Conservation (phyloP, 148 eudicot species). For the Vaccinium myrtillus region DNA sequence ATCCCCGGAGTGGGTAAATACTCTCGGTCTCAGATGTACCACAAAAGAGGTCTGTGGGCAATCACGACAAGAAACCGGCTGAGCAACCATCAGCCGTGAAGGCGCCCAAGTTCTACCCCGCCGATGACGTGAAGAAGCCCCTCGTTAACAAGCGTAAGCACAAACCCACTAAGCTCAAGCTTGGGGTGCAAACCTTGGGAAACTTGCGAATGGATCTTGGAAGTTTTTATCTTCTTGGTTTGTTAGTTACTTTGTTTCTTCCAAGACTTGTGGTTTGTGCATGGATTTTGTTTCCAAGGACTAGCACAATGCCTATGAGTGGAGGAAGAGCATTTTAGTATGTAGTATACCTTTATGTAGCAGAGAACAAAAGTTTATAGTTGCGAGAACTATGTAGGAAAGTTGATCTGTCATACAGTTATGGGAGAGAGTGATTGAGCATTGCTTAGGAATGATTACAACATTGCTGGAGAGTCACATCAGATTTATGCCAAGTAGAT, state of each 20-base stretch:
- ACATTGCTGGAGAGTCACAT: neutral
- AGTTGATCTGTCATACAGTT: neutral
- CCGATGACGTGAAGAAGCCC: slow-evolving; percentile 83
- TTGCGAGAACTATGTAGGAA: neutral
- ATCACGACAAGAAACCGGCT: slow-evolving; percentile 51
- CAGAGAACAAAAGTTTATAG: neutral
- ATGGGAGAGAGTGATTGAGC: neutral
- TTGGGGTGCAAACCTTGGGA: neutral
- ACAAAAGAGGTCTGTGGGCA: slow-evolving; percentile 87
- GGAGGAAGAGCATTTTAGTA: too few relatives aligned
- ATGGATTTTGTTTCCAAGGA: neutral
- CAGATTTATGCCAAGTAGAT: neutral
- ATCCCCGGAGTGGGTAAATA: slow-evolving; percentile 63
- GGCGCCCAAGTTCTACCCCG: slow-evolving; percentile 71
- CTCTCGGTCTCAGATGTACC: slow-evolving; percentile 74
- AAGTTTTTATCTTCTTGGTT: neutral
- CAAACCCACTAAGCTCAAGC: slow-evolving; percentile 58
- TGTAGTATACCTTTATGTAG: too few relatives aligned
- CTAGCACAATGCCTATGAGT: neutral
- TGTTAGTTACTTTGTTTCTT: neutral
- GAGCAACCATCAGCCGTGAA: slow-evolving; percentile 31
- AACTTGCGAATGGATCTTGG: neutral
- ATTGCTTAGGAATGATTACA: neutral
- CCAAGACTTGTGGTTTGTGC: neutral
- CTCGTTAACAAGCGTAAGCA: slow-evolving; percentile 65